Evolutionary conservation across 73 alveolate genomes (phyloP).

Genomic region (Paramecium tetraurelia): DNA sequence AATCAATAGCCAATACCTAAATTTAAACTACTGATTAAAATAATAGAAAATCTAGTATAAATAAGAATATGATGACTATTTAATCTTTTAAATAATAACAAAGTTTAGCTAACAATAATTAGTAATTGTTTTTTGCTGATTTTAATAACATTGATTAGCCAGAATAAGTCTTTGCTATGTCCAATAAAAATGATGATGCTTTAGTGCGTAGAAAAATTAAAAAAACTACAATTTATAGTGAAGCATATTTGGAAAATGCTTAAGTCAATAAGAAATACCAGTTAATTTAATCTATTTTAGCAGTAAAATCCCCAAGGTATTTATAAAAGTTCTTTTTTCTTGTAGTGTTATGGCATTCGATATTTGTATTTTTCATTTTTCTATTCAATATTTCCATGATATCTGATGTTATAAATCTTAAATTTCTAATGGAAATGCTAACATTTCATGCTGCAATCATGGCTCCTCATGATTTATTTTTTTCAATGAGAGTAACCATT

Average conservation of each 20-base stretch:
- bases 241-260: not conserved
- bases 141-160: not conserved
- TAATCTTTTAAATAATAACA: not conserved
- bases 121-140: not conserved
- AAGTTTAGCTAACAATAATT: not conserved
- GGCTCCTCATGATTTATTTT: constrained; percentile 52
- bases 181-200: not conserved
- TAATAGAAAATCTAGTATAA: not conserved
- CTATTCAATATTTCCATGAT: not conserved
- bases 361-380: not conserved
- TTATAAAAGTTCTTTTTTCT: not conserved
- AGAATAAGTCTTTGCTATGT: not conserved
- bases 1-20: not conserved
- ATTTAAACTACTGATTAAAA: not conserved
- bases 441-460: not conserved
- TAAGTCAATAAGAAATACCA: not conserved
- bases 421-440: not conserved
- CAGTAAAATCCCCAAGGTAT: not conserved
- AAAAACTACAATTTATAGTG: not conserved
- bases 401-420: not conserved
- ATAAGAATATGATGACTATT: not conserved
- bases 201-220: not conserved
- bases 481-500: not conserved
- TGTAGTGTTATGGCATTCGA: not conserved
- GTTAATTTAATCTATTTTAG: not conserved